A percentile compares a stretch with the other conserved stretches of the same genome.
These are phyloP conservation scores for Strobilomyces confusus DNA, from an alignment of 768 basidiomycete genomes.

Conservation along the genomic window DNA sequence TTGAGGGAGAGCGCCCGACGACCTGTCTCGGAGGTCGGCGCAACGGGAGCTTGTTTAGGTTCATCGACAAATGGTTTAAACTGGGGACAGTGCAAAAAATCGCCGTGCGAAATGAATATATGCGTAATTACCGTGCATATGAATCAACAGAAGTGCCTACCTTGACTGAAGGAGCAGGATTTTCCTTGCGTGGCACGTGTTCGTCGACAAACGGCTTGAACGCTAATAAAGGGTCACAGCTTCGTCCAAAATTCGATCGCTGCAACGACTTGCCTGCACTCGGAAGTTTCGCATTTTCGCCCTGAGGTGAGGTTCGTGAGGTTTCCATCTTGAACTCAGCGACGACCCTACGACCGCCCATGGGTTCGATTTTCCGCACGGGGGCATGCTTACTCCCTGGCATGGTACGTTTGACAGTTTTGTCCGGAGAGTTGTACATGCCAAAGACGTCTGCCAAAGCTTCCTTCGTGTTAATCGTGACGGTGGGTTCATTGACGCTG, in stretches of 20 bases:
- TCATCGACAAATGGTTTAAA: slow-evolving; percentile 68
- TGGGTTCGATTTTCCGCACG: slow-evolving; percentile 60
- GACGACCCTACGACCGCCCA: slow-evolving; percentile 31
- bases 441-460: slow-evolving; percentile 92
- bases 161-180: slow-evolving; percentile 31
- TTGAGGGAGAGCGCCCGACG: slow-evolving; percentile 51
- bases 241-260: slow-evolving; percentile 15
- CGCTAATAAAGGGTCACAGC: slow-evolving; percentile 10
- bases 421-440: slow-evolving; percentile 93
- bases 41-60: slow-evolving; percentile 38
- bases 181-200: slow-evolving; percentile 43
- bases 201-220: slow-evolving; percentile 74
- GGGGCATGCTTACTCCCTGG: slow-evolving; percentile 74
- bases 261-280: slow-evolving; percentile 35
- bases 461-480: slow-evolving; percentile 96
- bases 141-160: slow-evolving; percentile 2
- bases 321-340: slow-evolving; percentile 33
- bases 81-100: slow-evolving; percentile 31
- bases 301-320: slow-evolving; percentile 27
- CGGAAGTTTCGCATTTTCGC: slow-evolving; percentile 26
- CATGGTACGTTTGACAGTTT: slow-evolving; percentile 51
- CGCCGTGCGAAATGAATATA: not conserved
- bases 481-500: slow-evolving; percentile 65
- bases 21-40: slow-evolving; percentile 27
- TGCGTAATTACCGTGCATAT: slow-evolving; percentile 7